Percentiles rank a stretch among this genome's conserved stretches.
Evolutionary conservation across 495 filamentous ascomycete species (phyloP).

Genomic region (Staphylotrichum tortipilum): DNA sequence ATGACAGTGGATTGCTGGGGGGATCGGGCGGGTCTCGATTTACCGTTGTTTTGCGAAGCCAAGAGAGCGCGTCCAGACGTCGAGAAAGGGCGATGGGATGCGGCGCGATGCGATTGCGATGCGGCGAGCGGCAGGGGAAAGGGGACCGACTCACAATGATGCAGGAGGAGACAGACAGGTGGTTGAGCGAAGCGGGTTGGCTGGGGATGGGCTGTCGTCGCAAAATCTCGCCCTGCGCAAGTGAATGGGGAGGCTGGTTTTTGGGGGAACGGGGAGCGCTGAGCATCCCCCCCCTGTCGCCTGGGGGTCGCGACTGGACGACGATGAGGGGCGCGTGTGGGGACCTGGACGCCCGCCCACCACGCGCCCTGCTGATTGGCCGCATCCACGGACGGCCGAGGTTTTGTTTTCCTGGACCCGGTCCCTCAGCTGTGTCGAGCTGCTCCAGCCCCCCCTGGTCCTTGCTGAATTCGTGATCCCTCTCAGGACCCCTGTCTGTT

Average conservation of each 20-base stretch:
- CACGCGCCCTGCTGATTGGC: constrained; percentile 16
- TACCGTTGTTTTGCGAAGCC: neutral
- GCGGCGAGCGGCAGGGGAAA: neutral
- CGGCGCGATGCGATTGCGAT: neutral
- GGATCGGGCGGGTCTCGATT: constrained; percentile 9
- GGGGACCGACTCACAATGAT: constrained; percentile 9
- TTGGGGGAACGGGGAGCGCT: constrained; percentile 9
- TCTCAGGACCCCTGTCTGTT: neutral
- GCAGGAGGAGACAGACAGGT: constrained; percentile 1
- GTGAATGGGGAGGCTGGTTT: constrained; percentile 18
- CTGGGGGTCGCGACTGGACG: constrained; percentile 9
- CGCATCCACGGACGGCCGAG: constrained; percentile 14
- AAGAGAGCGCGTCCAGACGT: neutral
- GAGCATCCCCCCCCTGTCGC: constrained; percentile 2
- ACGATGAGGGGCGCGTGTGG: constrained; percentile 15
- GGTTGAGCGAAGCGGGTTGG: constrained; percentile 2
- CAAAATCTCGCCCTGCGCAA: constrained; percentile 10
- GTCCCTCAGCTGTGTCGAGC: constrained; percentile 1
- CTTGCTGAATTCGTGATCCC: neutral
- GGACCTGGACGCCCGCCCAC: constrained; percentile 15
- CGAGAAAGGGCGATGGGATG: neutral
- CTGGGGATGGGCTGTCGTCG: constrained; percentile 11
- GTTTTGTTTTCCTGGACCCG: constrained; percentile 17
- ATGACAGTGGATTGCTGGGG: constrained; percentile 3
- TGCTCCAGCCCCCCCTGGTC: neutral